phyloP scores from a whole-genome alignment of 352 stramenopile species.

The Saprolegnia diclina region DNA sequence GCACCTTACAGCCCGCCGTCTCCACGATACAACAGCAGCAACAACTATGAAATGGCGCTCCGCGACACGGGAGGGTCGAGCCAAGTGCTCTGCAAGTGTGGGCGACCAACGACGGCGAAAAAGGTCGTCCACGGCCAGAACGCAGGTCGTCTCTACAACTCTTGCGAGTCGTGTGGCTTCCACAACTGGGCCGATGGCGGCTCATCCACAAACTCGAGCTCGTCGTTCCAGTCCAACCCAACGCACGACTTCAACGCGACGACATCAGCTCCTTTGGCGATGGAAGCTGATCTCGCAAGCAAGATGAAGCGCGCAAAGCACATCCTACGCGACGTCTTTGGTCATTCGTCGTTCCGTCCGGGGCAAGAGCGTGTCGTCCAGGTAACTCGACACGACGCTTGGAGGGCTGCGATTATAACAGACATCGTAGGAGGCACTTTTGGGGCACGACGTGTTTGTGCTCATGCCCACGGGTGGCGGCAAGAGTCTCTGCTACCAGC shows the following conservation, averaged over 20 bases:
- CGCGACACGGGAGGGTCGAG: not conserved
- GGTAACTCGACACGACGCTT: constrained; percentile 30
- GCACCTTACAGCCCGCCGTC: not conserved
- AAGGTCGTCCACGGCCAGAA: constrained; percentile 66
- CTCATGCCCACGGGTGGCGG: constrained; percentile 99
- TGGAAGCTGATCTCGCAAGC: constrained; percentile 3
- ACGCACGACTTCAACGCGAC: constrained; percentile 7
- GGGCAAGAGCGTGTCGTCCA: constrained; percentile 95
- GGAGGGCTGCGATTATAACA: constrained; percentile 21
- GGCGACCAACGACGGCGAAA: constrained; percentile 47
- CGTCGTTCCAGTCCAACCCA: constrained; percentile 7
- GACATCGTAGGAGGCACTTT: constrained; percentile 65
- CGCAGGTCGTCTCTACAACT: constrained; percentile 58
- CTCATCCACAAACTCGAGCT: constrained; percentile 6
- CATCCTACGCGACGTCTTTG: constrained; percentile 89
- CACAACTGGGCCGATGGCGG: constrained; percentile 57
- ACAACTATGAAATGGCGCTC: not conserved
- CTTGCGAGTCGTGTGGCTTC: constrained; percentile 68
- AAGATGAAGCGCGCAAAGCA: constrained; percentile 69
- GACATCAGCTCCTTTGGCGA: not conserved
- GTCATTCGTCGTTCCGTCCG: constrained; percentile 91
- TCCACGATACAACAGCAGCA: not conserved
- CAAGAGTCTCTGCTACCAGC: constrained; percentile 98
- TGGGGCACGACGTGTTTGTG: constrained; percentile 94
- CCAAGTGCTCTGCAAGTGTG: constrained; percentile 46